phyloP scores from a whole-genome alignment of 2,329 filamentous ascomycete species.

The Colletotrichum musicola region DNA sequence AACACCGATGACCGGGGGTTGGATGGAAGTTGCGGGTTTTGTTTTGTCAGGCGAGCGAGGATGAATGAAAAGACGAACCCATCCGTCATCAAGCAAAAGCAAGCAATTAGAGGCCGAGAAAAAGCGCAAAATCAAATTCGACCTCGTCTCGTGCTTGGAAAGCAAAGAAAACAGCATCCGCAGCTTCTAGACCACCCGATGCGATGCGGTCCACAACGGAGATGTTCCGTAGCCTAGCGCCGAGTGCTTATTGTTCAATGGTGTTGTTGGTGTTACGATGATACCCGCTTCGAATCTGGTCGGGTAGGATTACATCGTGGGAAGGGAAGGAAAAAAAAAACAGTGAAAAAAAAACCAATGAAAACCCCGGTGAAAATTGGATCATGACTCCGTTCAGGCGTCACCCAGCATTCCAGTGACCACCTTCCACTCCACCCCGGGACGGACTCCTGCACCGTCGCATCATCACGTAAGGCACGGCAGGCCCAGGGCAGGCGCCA shows the following conservation, averaged over 20 bases:
- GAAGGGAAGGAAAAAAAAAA: neutral
- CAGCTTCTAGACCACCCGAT: constrained; percentile 26
- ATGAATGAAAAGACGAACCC: constrained; percentile 17
- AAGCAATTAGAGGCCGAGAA: constrained; percentile 1
- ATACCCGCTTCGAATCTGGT: neutral
- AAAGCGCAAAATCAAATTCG: constrained; percentile 8
- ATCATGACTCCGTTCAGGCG: constrained; percentile 21
- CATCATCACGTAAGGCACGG: constrained; percentile 38
- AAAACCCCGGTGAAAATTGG: constrained; percentile 25
- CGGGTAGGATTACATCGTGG: neutral
- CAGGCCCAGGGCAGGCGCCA: no score
- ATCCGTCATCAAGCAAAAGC: neutral
- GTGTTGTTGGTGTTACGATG: neutral
- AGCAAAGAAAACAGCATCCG: neutral
- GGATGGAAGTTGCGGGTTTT: constrained; percentile 21
- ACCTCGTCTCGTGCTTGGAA: neutral
- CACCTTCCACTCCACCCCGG: neutral
- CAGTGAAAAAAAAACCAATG: constrained; percentile 10
- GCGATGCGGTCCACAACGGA: constrained; percentile 33
- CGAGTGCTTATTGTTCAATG: no score
- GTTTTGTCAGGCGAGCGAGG: neutral
- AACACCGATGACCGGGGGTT: constrained; percentile 13
- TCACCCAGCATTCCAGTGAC: constrained; percentile 8
- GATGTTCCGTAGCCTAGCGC: constrained; percentile 29
- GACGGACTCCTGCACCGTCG: constrained; percentile 16